These are phyloP conservation scores for Porogramme epimiltina DNA, from an alignment of 1,284 basidiomycete genomes.

Conservation along the genomic window DNA sequence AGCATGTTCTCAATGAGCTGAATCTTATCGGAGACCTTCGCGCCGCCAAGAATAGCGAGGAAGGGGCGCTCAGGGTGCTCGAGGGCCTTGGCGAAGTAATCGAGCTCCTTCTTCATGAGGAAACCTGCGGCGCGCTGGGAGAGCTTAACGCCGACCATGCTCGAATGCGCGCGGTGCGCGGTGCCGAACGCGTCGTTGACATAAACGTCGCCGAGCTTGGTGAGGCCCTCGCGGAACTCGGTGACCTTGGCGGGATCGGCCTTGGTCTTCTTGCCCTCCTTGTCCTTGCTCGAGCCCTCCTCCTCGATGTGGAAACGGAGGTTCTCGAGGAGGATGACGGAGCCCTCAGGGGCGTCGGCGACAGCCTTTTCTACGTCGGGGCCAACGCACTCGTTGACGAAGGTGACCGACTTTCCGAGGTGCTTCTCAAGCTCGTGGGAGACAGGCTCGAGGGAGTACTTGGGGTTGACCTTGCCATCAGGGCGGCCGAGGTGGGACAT, in stretches of 20 bases:
- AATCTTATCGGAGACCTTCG: slow-evolving; percentile 99
- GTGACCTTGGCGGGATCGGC: slow-evolving; percentile 84
- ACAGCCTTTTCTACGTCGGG: slow-evolving; percentile 82
- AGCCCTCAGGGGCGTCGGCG: slow-evolving; percentile 68
- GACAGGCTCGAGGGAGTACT: slow-evolving; percentile 93
- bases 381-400: slow-evolving; percentile 89
- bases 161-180: slow-evolving; percentile 97
- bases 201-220: slow-evolving; percentile 94
- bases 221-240: slow-evolving; percentile 86
- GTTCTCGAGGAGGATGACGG: slow-evolving; percentile 95
- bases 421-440: slow-evolving; percentile 74
- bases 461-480: slow-evolving; percentile 87
- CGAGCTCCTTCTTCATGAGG: slow-evolving; percentile 98
- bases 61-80: slow-evolving; percentile 95
- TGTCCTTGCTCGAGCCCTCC: slow-evolving; percentile 93
- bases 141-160: slow-evolving; percentile 96
- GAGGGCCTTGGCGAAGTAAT: slow-evolving; percentile 97
- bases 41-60: slow-evolving; percentile 97
- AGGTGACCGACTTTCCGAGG: slow-evolving; percentile 74
- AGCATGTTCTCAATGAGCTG: slow-evolving; percentile 99
- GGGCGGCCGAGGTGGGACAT: slow-evolving; percentile 99
- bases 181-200: slow-evolving; percentile 99
- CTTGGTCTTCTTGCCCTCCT: slow-evolving; percentile 91
- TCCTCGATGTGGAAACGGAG: slow-evolving; percentile 98
- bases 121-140: slow-evolving; percentile 95